Conservation (phyloP, 2,329 filamentous ascomycete genomes). For the Eutypella sp. region DNA sequence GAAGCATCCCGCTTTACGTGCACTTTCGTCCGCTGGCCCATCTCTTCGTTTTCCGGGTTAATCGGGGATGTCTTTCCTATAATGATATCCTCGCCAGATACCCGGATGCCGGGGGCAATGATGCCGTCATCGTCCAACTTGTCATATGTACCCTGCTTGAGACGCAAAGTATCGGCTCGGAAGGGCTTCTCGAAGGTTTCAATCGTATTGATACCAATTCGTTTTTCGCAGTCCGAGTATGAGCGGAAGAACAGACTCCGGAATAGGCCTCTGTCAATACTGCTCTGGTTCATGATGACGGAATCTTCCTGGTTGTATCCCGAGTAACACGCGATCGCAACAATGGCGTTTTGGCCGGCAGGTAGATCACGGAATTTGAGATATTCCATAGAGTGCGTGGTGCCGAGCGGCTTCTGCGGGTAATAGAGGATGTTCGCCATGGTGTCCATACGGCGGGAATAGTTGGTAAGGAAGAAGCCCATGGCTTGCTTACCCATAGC, state of each 20-base stretch:
- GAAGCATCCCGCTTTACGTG: constrained; percentile 95
- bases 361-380: constrained; percentile 96
- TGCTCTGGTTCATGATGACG: constrained; percentile 99
- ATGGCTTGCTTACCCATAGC: constrained; percentile 99
- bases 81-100: constrained; percentile 97
- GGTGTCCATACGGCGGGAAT: constrained; percentile 94
- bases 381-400: constrained; percentile 97
- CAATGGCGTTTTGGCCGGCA: constrained; percentile 95
- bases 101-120: constrained; percentile 86
- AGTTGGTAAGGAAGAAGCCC: constrained; percentile 98
- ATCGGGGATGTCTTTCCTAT: constrained; percentile 98
- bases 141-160: constrained; percentile 95
- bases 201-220: constrained; percentile 85
- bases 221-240: constrained; percentile 96
- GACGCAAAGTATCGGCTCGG: constrained; percentile 77
- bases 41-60: constrained; percentile 84
- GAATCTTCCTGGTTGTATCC: constrained; percentile 99
- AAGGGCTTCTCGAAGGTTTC: constrained; percentile 96
- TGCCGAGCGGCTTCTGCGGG: constrained; percentile 93
- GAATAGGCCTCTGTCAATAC: constrained; percentile 95
- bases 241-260: constrained; percentile 96
- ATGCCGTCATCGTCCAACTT: constrained; percentile 97
- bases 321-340: constrained; percentile 94
- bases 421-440: constrained; percentile 99
- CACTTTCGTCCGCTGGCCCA: constrained; percentile 83